Evolutionary conservation across 768 basidiomycete species (phyloP).

Genomic region (Tephrocybe sp.): DNA sequence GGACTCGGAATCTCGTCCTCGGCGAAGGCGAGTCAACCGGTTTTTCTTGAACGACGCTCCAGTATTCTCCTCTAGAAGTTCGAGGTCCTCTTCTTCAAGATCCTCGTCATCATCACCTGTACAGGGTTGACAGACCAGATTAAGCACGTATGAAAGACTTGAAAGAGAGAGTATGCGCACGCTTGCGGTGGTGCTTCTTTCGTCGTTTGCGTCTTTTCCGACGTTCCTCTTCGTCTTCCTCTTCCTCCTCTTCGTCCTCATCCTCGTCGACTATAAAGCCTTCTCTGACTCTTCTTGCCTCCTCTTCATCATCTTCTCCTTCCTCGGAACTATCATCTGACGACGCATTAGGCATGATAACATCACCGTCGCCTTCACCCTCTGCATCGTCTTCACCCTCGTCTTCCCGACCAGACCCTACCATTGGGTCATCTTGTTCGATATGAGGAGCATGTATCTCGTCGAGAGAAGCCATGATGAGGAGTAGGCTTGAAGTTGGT

Average conservation of each 20-base stretch:
- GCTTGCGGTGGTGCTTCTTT: constrained; percentile 62
- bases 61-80: constrained; percentile 86
- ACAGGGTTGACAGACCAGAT: constrained; percentile 1
- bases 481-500: constrained; percentile 16
- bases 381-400: constrained; percentile 39
- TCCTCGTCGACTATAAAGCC: constrained; percentile 93
- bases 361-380: constrained; percentile 57
- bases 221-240: constrained; percentile 60
- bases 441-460: constrained; percentile 31
- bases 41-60: constrained; percentile 73
- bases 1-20: constrained; percentile 72
- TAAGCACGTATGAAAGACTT: constrained; percentile 8
- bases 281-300: constrained; percentile 73
- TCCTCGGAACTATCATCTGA: constrained; percentile 92
- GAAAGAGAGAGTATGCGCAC: constrained; percentile 29
- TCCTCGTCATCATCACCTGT: constrained; percentile 56
- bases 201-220: constrained; percentile 64
- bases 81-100: constrained; percentile 93
- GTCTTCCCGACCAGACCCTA: constrained; percentile 50
- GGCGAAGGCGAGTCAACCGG: constrained; percentile 69
- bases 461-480: constrained; percentile 55
- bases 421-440: constrained; percentile 57
- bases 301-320: constrained; percentile 89
- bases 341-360: constrained; percentile 50
- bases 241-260: constrained; percentile 83